phyloP scores from a whole-genome alignment of 2,329 filamentous ascomycete genomes.

The Didymella lethalis region DNA sequence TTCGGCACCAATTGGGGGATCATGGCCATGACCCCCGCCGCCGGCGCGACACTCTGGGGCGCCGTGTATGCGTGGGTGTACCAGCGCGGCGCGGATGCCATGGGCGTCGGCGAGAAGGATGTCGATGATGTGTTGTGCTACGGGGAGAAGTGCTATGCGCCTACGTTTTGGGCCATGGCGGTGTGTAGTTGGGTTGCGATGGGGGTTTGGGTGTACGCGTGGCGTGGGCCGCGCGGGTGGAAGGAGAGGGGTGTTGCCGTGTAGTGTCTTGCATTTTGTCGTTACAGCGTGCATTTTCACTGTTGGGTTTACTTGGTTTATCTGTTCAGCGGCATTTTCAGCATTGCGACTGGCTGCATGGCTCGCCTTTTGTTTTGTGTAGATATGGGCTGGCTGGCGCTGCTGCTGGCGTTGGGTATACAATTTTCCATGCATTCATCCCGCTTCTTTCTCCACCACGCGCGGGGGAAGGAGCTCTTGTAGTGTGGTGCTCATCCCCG shows the following conservation, averaged over 20 bases:
- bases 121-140: conserved; percentile 72
- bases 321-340: background rate
- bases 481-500: no score
- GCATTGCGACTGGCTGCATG: background rate
- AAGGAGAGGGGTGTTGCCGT: conserved; percentile 76
- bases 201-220: conserved; percentile 76
- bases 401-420: background rate
- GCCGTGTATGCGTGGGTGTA: conserved; percentile 86
- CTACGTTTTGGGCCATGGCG: conserved; percentile 87
- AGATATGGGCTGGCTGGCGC: background rate
- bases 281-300: no score
- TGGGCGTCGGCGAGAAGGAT: conserved; percentile 41
- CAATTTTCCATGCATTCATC: no score
- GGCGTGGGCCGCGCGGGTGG: conserved; percentile 82
- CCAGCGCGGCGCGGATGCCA: conserved; percentile 67
- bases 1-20: conserved; percentile 99
- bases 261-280: conserved; percentile 22
- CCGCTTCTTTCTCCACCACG: no score
- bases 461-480: no score
- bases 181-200: conserved; percentile 80
- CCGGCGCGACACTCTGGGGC: conserved; percentile 89
- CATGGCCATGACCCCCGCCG: conserved; percentile 87
- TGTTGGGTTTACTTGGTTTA: background rate
- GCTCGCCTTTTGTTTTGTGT: background rate
- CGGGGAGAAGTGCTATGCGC: conserved; percentile 80